Conservation (phyloP, 2,329 filamentous ascomycete species). For the Colletotrichum godetiae region DNA sequence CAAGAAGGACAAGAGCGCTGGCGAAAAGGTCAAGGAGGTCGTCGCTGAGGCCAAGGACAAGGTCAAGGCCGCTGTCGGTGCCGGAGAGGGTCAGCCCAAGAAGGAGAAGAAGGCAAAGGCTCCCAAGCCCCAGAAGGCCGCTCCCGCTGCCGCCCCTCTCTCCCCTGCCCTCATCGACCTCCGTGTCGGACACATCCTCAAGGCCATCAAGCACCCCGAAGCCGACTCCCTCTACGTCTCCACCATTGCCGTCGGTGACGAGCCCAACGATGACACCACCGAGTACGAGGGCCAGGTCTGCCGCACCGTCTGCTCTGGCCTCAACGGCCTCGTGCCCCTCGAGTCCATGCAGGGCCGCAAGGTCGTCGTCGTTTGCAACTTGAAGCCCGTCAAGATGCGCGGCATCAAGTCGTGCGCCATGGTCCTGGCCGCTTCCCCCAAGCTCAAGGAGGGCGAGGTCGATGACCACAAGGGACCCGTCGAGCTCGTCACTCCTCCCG, state of each 20-base stretch:
- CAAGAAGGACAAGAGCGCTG: constrained; percentile 65
- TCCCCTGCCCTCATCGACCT: constrained; percentile 92
- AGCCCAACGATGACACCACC: constrained; percentile 86
- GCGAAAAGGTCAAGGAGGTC: constrained; percentile 59
- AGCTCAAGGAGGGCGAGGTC: constrained; percentile 81
- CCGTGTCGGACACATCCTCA: constrained; percentile 95
- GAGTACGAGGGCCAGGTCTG: constrained; percentile 93
- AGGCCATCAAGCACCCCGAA: constrained; percentile 94
- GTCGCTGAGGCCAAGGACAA: constrained; percentile 61
- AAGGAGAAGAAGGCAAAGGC: constrained; percentile 95
- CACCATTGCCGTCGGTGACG: constrained; percentile 93
- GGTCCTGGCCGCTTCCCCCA: constrained; percentile 95
- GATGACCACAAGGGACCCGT: constrained; percentile 90
- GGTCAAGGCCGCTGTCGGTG: constrained; percentile 54
- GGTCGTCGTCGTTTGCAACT: constrained; percentile 94
- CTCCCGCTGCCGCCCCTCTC: constrained; percentile 78
- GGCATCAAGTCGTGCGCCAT: constrained; percentile 83
- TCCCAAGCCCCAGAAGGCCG: constrained; percentile 77
- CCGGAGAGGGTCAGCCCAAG: constrained; percentile 61
- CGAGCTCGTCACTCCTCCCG: constrained; percentile 89
- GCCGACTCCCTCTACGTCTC: constrained; percentile 96
- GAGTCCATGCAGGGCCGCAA: constrained; percentile 98
- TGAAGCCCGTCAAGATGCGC: constrained; percentile 99
- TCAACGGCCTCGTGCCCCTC: constrained; percentile 92
- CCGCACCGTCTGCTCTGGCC: constrained; percentile 94